phyloP scores from a whole-genome alignment of 2,329 filamentous ascomycete species.

The Cladosporium colombiae region DNA sequence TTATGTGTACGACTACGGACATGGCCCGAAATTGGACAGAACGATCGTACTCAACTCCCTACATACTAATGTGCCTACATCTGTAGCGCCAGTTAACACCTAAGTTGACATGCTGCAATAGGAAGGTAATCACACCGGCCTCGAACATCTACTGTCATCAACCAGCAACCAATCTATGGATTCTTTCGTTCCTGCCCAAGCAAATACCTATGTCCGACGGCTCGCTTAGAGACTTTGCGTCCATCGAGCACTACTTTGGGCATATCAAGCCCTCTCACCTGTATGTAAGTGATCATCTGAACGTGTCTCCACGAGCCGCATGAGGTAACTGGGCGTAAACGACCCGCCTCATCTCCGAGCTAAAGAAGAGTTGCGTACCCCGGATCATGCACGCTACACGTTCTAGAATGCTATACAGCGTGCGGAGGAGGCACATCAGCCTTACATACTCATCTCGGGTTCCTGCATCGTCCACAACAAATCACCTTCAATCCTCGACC shows the following conservation, averaged over 20 bases:
- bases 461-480: background rate
- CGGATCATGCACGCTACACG: background rate
- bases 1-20: background rate
- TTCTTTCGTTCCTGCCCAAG: background rate
- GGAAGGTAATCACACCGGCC: background rate
- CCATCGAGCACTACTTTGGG: background rate
- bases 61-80: background rate
- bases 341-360: background rate
- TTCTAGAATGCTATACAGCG: background rate
- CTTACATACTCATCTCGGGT: background rate
- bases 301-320: background rate
- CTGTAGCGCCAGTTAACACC: background rate
- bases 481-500: background rate
- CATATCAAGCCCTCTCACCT: background rate
- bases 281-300: background rate
- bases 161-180: background rate
- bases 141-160: background rate
- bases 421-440: background rate
- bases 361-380: background rate
- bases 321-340: background rate
- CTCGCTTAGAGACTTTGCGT: background rate
- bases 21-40: background rate
- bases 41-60: background rate
- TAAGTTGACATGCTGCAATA: background rate
- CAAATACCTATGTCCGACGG: background rate